Percentiles rank a stretch among this genome's conserved stretches.
Conservation (phyloP, 345 rosid species). For the Atalantia buxifolia region DNA sequence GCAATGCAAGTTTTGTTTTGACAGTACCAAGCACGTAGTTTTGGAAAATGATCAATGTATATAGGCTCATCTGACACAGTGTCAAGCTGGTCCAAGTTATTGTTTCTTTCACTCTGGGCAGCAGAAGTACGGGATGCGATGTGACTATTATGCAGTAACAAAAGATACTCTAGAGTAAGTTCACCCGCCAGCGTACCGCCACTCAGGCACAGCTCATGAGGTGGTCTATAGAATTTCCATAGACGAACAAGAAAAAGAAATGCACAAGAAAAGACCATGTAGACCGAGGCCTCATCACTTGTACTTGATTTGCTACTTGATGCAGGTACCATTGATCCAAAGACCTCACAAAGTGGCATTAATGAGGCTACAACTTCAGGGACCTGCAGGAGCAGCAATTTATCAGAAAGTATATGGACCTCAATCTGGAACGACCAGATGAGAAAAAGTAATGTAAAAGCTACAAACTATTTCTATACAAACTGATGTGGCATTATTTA, state of each 20-base stretch:
- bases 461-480: no score
- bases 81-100: conserved; percentile 17
- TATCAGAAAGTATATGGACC: conserved; percentile 15
- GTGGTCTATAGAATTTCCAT: conserved; percentile 70
- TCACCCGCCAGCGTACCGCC: conserved; percentile 42
- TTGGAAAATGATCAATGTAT: conserved; percentile 52
- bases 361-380: conserved; percentile 72
- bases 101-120: conserved; percentile 22
- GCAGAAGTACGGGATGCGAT: conserved; percentile 25
- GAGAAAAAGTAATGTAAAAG: not conserved
- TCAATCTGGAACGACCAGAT: not conserved
- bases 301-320: conserved; percentile 25
- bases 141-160: conserved; percentile 46
- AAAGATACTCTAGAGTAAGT: conserved; percentile 56
- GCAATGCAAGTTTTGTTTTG: conserved; percentile 61
- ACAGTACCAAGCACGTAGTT: conserved; percentile 63
- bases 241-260: conserved; percentile 72
- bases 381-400: conserved; percentile 32
- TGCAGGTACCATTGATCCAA: conserved; percentile 54
- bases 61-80: conserved; percentile 31
- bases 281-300: conserved; percentile 41
- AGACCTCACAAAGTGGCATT: conserved; percentile 65
- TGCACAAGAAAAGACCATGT: conserved; percentile 61
- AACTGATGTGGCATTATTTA: no score
- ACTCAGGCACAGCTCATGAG: conserved; percentile 35